phyloP scores from a whole-genome alignment of 2,329 filamentous ascomycete species.

The Penicillium hordei region DNA sequence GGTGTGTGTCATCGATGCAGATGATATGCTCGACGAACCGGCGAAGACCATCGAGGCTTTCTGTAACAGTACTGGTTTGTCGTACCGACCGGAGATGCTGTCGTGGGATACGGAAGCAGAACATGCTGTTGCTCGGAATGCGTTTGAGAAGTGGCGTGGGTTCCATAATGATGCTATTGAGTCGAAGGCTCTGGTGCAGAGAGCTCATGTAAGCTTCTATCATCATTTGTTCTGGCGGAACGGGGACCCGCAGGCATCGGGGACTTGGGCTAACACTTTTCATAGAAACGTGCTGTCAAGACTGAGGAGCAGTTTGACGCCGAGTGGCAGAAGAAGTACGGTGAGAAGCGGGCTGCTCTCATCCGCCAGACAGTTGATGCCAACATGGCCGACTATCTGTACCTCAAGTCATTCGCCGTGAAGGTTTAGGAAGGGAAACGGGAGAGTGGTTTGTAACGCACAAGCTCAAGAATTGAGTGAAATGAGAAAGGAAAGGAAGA shows the following conservation, averaged over 20 bases:
- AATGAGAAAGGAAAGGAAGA: neutral
- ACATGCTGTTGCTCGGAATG: slow-evolving; percentile 65
- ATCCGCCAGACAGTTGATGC: slow-evolving; percentile 60
- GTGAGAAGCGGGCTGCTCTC: slow-evolving; percentile 57
- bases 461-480: neutral
- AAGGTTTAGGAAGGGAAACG: slow-evolving; percentile 41
- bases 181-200: slow-evolving; percentile 71
- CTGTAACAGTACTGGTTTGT: slow-evolving; percentile 76
- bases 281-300: slow-evolving; percentile 32
- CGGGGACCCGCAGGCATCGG: neutral
- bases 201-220: slow-evolving; percentile 42
- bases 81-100: slow-evolving; percentile 76
- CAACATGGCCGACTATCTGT: slow-evolving; percentile 62
- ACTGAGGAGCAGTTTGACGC: slow-evolving; percentile 57
- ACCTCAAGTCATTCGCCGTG: slow-evolving; percentile 65
- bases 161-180: slow-evolving; percentile 95
- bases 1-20: slow-evolving; percentile 87
- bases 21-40: slow-evolving; percentile 87
- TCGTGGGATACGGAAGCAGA: slow-evolving; percentile 77
- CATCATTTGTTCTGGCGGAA: neutral
- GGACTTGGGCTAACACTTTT: slow-evolving; percentile 6
- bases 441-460: neutral
- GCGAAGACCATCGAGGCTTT: slow-evolving; percentile 72
- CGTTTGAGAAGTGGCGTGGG: slow-evolving; percentile 95
- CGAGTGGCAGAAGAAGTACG: slow-evolving; percentile 63